A percentile compares a stretch with the other conserved stretches of the same genome.
These are phyloP conservation scores for Blepharisma undulans DNA, from an alignment of 169 alveolate species.

Conservation along the genomic window DNA sequence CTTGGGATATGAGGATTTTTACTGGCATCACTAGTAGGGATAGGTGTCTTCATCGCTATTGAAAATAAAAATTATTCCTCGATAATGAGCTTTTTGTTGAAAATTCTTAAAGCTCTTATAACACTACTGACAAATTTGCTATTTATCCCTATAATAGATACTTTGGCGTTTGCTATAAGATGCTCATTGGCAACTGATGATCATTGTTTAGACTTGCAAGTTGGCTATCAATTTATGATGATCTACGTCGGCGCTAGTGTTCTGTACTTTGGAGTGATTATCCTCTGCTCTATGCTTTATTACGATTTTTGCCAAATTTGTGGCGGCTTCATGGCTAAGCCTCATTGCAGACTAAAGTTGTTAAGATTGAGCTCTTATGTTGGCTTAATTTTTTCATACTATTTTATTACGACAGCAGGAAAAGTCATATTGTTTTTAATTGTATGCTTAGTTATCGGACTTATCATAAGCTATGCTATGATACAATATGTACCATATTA, in stretches of 20 bases:
- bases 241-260: not conserved
- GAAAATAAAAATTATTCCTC: not conserved
- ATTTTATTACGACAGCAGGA: conserved; percentile 12
- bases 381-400: conserved; percentile 15
- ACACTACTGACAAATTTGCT: conserved; percentile 6
- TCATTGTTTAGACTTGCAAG: not conserved
- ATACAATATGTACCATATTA: conserved; percentile 8
- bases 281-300: not conserved
- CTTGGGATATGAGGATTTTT: not conserved
- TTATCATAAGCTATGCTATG: not conserved
- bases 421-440: conserved; percentile 23
- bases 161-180: conserved; percentile 24
- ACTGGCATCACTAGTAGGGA: not conserved
- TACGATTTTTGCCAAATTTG: conserved; percentile 19
- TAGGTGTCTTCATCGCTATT: conserved; percentile 8
- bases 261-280: not conserved
- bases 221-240: conserved; percentile 28
- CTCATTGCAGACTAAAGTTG: not conserved
- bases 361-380: conserved; percentile 1
- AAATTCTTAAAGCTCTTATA: not conserved
- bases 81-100: not conserved
- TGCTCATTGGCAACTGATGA: not conserved
- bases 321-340: conserved; percentile 29
- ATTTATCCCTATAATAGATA: conserved; percentile 14
- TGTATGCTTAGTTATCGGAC: not conserved